Evolutionary conservation across 208 protist species (phyloP).

Genomic region (Acanthamoeba healyi): DNA sequence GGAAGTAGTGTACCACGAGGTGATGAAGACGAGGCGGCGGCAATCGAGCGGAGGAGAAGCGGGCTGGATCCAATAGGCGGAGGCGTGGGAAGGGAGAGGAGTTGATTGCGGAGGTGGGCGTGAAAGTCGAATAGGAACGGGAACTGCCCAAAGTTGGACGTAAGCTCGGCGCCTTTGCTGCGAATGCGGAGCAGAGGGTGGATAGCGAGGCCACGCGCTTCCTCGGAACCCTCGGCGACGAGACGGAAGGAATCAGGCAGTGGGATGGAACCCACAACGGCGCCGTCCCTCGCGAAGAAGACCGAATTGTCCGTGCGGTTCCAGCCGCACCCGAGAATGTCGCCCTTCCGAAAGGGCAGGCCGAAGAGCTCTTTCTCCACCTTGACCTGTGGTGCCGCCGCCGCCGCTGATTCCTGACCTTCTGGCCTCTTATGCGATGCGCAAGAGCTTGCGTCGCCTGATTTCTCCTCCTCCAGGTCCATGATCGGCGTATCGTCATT

Average conservation of each 20-base stretch:
- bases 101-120: neutral
- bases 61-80: neutral
- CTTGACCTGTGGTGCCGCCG: no score
- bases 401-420: no score
- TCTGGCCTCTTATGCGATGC: no score
- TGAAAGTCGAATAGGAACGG: neutral
- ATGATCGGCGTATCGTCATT: no score
- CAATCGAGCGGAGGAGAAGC: neutral
- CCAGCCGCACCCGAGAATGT: neutral
- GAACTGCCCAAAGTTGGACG: neutral
- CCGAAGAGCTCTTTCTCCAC: neutral
- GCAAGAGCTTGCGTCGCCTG: no score
- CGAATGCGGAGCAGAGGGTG: neutral
- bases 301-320: neutral
- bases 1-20: no score
- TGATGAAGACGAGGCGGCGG: neutral
- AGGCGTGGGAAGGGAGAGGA: no score
- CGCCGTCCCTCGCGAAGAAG: neutral
- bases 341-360: neutral
- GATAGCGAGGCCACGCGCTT: no score
- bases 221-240: neutral
- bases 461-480: no score
- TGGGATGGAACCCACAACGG: neutral
- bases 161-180: neutral
- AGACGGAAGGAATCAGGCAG: neutral